Evolutionary conservation across 306 rosid genomes (phyloP).

Genomic region (Carpinus fangiana): DNA sequence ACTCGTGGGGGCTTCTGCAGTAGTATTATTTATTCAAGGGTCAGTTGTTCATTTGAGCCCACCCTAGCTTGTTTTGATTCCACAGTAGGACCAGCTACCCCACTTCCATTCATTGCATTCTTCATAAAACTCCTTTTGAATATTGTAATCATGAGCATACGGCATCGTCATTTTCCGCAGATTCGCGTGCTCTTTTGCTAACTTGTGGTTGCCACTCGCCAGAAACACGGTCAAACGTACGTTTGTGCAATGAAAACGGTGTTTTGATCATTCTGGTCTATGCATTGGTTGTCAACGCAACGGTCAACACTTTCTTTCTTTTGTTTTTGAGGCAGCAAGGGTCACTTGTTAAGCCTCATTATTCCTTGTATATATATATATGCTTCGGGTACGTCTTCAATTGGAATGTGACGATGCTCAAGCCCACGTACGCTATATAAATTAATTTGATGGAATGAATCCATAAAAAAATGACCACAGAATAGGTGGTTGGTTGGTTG

Average conservation of each 20-base stretch:
- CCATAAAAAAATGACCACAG: too few species aligned
- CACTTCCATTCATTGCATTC: slow-evolving; percentile 30
- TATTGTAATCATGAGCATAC: background rate
- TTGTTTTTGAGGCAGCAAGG: too few species aligned
- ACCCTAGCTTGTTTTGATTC: slow-evolving; percentile 26
- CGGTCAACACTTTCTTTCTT: background rate
- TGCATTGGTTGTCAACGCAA: background rate
- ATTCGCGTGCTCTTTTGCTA: background rate
- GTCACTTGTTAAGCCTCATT: too few species aligned
- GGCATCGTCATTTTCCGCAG: background rate
- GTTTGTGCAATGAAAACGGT: background rate
- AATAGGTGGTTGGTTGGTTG: too few species aligned
- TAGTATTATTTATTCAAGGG: slow-evolving; percentile 22
- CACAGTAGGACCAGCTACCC: background rate
- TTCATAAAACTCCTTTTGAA: background rate
- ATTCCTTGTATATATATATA: too few species aligned
- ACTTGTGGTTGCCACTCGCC: too few species aligned
- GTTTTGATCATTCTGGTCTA: background rate
- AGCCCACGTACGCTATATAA: too few species aligned
- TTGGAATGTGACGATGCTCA: too few species aligned
- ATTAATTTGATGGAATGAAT: too few species aligned
- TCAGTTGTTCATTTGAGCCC: slow-evolving; percentile 36
- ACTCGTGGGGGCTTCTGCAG: slow-evolving; percentile 12
- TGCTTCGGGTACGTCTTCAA: too few species aligned
- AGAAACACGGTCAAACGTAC: too few species aligned